Evolutionary conservation across 768 basidiomycete species (phyloP), one percentile per base, ranked within the genome.

Genomic region (Mycena capillaripes): DNA sequence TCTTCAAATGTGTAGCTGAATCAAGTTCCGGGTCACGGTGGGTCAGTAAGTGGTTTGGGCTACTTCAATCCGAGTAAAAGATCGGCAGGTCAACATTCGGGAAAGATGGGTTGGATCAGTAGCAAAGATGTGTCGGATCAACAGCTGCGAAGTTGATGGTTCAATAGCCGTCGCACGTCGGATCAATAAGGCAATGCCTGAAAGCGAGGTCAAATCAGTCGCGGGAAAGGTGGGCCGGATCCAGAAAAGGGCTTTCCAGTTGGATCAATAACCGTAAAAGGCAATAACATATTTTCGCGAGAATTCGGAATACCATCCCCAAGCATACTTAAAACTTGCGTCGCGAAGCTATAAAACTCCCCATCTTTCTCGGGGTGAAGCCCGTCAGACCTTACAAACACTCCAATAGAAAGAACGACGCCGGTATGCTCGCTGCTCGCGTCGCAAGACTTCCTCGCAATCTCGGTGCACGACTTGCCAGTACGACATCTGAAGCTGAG

Each of bases 401-500:
- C n/a, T n/a, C n/a, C n/a, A n/a, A n/a, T n/a, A n/a, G n/a, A n/a
- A n/a, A n/a, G n/a, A n/a, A n/a, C n/a, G n/a, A n/a, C n/a, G n/a
- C n/a, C n/a, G n/a, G n/a, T n/a, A 76, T 78, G 71, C 57, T 76
- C 25, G 68, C 46, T 65, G 74, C 63, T 50, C 55, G 67, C 40
- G 36, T 68, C 48, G 73, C 71, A 29, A 38, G 42, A 7, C 32
- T 66, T 32, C 48, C 69, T 52, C 65, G 70, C 29, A 65, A 50
- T 42, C 40, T 69, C 29, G 64, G 70, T 27, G 42, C 67, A 10
- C 69, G 75, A 48, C 61, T 75, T 34, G 76, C 72, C 1, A 72
- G 66, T 50, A 52, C 74, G 16, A 77, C 79, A 21, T 74, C 81
- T 30, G 79, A 82, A 23, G 86, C 84, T 73, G 84, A 88, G 74